phyloP scores from a whole-genome alignment of 306 rosid genomes.

The Cicer pinnatifidum region DNA sequence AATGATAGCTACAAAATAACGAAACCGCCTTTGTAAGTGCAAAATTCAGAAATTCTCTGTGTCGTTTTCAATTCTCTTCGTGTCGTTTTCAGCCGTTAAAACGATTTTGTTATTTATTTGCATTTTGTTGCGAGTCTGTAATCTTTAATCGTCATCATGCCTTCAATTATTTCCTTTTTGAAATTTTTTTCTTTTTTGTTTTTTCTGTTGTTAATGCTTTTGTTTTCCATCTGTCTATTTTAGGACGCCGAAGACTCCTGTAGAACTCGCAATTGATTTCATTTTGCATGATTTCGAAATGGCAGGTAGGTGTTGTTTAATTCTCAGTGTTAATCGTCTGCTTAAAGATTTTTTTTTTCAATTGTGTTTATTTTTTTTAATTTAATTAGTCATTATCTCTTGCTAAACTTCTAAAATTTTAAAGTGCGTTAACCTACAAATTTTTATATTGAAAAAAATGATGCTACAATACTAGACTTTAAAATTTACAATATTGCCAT shows the following conservation, averaged over 20 bases:
- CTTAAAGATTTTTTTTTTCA: background rate
- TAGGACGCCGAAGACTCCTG: constrained; percentile 72
- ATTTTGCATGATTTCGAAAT: constrained; percentile 94
- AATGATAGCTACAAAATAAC: constrained; percentile 47
- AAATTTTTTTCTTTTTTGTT: background rate
- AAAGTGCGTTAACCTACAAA: too few relatives aligned
- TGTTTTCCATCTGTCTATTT: constrained; percentile 23
- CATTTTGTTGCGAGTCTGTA: constrained; percentile 12
- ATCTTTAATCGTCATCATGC: constrained; percentile 10
- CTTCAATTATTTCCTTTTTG: constrained; percentile 44
- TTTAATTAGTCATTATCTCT: constrained; percentile 28
- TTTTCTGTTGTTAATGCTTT: constrained; percentile 3
- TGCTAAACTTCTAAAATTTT: constrained; percentile 10
- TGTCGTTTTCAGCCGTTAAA: constrained; percentile 44
- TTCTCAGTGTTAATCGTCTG: constrained; percentile 31
- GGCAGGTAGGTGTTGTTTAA: constrained; percentile 69
- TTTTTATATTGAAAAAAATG: too few relatives aligned
- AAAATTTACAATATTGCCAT: too few relatives aligned
- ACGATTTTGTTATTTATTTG: constrained; percentile 32
- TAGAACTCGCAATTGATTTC: constrained; percentile 89
- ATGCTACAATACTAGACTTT: too few relatives aligned
- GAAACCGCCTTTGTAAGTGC: constrained; percentile 64
- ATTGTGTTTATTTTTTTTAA: background rate
- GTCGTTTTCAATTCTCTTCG: constrained; percentile 40
- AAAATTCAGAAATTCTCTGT: constrained; percentile 1